Percentiles rank a stretch among this genome's conserved stretches.
phyloP scores from a whole-genome alignment of 306 rosid species.

The Pyrus bretschneideri region DNA sequence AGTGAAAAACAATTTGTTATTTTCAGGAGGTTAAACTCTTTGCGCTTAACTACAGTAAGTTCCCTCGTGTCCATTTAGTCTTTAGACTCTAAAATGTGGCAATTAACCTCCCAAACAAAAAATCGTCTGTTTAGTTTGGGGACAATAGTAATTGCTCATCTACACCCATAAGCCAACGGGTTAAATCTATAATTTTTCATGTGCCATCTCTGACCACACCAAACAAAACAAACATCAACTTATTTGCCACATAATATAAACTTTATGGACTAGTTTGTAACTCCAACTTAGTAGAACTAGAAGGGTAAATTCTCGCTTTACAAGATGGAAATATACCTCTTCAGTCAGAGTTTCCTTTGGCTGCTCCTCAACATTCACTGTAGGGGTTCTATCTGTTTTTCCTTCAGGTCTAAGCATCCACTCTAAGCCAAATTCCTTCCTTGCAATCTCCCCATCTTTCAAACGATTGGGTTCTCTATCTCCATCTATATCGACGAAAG shows the following conservation, averaged over 20 bases:
- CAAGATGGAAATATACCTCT: slow-evolving; percentile 42
- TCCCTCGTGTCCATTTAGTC: neutral
- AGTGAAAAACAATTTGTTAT: neutral
- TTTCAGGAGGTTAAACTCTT: neutral
- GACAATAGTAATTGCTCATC: neutral
- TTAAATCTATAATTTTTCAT: neutral
- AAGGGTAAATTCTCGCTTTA: neutral
- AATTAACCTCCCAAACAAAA: neutral
- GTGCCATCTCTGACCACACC: neutral
- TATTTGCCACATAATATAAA: neutral
- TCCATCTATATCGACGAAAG: slow-evolving; percentile 11
- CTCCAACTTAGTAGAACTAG: neutral
- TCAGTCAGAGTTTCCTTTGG: slow-evolving; percentile 40
- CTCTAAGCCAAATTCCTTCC: slow-evolving; percentile 83
- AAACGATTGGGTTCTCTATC: slow-evolving; percentile 10
- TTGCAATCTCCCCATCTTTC: slow-evolving; percentile 47
- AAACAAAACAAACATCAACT: neutral
- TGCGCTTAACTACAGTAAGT: neutral
- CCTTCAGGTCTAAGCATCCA: slow-evolving; percentile 89
- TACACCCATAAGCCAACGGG: neutral
- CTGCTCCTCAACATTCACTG: slow-evolving; percentile 27
- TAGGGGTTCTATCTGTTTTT: slow-evolving; percentile 26
- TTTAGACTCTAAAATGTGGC: neutral
- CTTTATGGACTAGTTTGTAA: neutral
- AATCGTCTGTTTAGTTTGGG: neutral